Percentiles rank a stretch among this genome's conserved stretches.
These are phyloP conservation scores for Trametes versicolor DNA, from an alignment of 1,284 basidiomycete species.

Conservation along the genomic window DNA sequence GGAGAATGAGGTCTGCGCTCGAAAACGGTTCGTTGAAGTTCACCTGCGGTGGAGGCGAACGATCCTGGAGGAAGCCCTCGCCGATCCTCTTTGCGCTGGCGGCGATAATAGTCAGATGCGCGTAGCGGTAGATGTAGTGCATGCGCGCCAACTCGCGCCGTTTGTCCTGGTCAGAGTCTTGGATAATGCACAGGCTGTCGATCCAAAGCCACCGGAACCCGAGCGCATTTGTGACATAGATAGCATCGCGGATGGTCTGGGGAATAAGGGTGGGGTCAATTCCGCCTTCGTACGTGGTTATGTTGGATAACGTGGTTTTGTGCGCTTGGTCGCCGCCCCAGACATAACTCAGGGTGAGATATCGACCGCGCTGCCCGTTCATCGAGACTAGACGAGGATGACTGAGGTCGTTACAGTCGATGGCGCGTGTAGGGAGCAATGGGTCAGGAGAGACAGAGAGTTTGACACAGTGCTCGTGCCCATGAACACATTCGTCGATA, in stretches of 20 bases:
- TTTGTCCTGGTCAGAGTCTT: constrained; percentile 16
- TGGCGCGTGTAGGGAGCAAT: constrained; percentile 19
- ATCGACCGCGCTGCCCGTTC: neutral
- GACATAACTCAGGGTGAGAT: constrained; percentile 28
- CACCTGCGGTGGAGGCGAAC: neutral
- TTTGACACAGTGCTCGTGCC: neutral
- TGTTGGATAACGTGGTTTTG: constrained; percentile 7
- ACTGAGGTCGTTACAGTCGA: constrained; percentile 19
- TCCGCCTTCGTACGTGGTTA: neutral
- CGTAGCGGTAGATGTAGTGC: constrained; percentile 15
- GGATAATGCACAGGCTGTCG: constrained; percentile 16
- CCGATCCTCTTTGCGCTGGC: neutral
- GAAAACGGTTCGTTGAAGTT: neutral
- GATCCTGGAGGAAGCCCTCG: constrained; percentile 13
- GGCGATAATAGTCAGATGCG: constrained; percentile 16
- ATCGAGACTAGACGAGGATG: neutral
- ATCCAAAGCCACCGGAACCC: constrained; percentile 14
- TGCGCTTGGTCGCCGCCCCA: constrained; percentile 26
- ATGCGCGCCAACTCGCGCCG: constrained; percentile 8
- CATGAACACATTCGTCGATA: neutral
- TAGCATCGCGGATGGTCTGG: constrained; percentile 15
- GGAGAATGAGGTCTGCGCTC: neutral
- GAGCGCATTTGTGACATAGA: neutral
- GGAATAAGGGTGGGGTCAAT: constrained; percentile 9
- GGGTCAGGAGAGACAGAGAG: neutral